Evolutionary conservation across 2,329 filamentous ascomycete genomes (phyloP).

Genomic region (Aureobasidium pullulans): DNA sequence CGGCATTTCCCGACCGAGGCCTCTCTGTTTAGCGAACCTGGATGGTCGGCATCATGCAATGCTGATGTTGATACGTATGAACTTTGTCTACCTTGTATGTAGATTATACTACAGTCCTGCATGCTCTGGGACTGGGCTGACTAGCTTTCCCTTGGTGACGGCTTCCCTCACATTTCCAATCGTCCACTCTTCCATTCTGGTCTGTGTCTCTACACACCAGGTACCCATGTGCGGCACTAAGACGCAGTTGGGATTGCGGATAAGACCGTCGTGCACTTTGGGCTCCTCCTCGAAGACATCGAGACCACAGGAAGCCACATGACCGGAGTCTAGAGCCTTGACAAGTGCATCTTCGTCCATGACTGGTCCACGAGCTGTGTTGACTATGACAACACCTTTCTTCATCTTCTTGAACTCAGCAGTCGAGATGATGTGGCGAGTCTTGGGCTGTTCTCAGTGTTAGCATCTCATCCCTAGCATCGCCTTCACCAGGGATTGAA

Average conservation of each 20-base stretch:
- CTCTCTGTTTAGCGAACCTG: background rate
- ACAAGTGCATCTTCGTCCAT: slow-evolving; percentile 78
- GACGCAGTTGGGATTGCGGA: slow-evolving; percentile 63
- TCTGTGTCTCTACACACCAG: slow-evolving; percentile 61
- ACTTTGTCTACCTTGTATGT: no score
- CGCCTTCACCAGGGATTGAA: background rate
- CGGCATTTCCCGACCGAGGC: background rate
- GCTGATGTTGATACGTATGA: no score
- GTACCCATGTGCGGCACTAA: slow-evolving; percentile 84
- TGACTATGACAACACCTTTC: slow-evolving; percentile 66
- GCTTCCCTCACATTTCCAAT: slow-evolving; percentile 63
- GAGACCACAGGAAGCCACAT: slow-evolving; percentile 63
- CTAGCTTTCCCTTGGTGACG: slow-evolving; percentile 54
- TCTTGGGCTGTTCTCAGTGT: slow-evolving; percentile 35
- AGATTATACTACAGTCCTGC: slow-evolving; percentile 18
- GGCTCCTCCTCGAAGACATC: slow-evolving; percentile 84
- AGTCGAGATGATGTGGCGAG: slow-evolving; percentile 67
- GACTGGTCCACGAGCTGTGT: slow-evolving; percentile 75
- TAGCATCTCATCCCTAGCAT: background rate
- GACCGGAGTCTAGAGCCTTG: slow-evolving; percentile 60
- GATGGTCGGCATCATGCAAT: no score
- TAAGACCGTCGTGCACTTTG: slow-evolving; percentile 62
- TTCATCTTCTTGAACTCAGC: slow-evolving; percentile 72
- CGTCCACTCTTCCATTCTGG: slow-evolving; percentile 64
- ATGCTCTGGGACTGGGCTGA: slow-evolving; percentile 68